Evolutionary conservation across 1,284 basidiomycete species (phyloP).

Genomic region (Phellopilus nigrolimitatus): DNA sequence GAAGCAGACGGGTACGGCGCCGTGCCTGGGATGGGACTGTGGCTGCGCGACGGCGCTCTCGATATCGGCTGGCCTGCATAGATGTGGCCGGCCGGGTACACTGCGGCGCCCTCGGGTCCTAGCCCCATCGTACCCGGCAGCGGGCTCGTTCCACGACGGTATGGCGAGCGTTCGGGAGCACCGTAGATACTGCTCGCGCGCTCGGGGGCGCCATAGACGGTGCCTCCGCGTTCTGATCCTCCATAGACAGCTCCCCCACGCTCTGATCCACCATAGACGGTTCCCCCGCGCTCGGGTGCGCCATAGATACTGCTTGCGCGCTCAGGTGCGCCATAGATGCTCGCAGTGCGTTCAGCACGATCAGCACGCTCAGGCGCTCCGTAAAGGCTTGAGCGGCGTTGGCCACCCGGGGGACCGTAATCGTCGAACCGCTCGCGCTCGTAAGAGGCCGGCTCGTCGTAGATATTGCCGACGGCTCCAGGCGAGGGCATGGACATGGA

Average conservation of each 20-base stretch:
- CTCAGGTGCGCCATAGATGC: conserved; percentile 4
- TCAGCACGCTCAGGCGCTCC: conserved; percentile 7
- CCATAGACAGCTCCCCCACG: too few species aligned
- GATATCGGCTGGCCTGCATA: conserved; percentile 43
- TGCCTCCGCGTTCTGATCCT: too few species aligned
- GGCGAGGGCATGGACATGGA: conserved; percentile 11
- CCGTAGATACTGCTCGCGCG: conserved; percentile 22
- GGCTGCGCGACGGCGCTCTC: conserved; percentile 11
- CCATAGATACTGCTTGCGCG: background rate
- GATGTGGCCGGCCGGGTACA: conserved; percentile 52
- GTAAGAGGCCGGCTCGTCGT: conserved; percentile 20
- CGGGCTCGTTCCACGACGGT: conserved; percentile 13
- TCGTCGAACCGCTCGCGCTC: conserved; percentile 13
- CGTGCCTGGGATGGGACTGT: conserved; percentile 16
- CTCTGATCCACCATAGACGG: background rate
- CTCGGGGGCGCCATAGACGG: background rate
- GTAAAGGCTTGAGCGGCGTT: conserved; percentile 9
- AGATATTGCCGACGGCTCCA: conserved; percentile 2
- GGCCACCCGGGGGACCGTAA: conserved; percentile 15
- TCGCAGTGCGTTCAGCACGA: too few species aligned
- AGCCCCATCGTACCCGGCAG: conserved; percentile 10
- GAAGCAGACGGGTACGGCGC: conserved; percentile 7
- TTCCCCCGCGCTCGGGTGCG: background rate
- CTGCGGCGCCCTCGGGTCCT: conserved; percentile 19
- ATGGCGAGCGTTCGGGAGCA: conserved; percentile 22